phyloP scores from a whole-genome alignment of 257 asterid genomes.

The Solanum clarkiae region DNA sequence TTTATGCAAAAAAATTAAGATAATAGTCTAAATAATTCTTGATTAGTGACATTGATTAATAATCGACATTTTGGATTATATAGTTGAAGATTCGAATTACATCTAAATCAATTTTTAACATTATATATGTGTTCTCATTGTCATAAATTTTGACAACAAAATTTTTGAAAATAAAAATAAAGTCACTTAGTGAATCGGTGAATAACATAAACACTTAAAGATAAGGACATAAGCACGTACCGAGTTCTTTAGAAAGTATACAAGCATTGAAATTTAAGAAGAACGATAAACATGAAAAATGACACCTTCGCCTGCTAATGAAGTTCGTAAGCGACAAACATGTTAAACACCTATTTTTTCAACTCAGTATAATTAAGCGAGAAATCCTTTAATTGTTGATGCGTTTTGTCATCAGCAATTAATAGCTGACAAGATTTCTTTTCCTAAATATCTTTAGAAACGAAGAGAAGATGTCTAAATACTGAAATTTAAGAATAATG shows the following conservation, averaged over 20 bases:
- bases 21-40: not conserved
- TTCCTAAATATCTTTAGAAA: not conserved
- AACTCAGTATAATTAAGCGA: no score
- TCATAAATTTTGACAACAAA: not conserved
- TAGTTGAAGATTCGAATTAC: not conserved
- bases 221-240: no score
- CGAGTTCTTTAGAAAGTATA: not conserved
- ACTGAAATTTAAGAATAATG: not conserved
- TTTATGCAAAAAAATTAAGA: not conserved
- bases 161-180: not conserved
- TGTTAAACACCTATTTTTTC: no score
- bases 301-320: not conserved
- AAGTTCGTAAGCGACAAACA: not conserved
- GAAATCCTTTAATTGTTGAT: no score
- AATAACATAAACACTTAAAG: not conserved
- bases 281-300: no score
- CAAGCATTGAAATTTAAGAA: no score
- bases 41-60: not conserved
- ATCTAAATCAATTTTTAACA: not conserved
- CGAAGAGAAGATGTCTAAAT: no score
- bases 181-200: not conserved
- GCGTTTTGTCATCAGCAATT: not conserved
- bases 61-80: not conserved
- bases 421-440: no score
- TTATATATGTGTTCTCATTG: not conserved